Evolutionary conservation across 2,329 filamentous ascomycete species (phyloP).

Genomic region (Fusarium lyarnte): DNA sequence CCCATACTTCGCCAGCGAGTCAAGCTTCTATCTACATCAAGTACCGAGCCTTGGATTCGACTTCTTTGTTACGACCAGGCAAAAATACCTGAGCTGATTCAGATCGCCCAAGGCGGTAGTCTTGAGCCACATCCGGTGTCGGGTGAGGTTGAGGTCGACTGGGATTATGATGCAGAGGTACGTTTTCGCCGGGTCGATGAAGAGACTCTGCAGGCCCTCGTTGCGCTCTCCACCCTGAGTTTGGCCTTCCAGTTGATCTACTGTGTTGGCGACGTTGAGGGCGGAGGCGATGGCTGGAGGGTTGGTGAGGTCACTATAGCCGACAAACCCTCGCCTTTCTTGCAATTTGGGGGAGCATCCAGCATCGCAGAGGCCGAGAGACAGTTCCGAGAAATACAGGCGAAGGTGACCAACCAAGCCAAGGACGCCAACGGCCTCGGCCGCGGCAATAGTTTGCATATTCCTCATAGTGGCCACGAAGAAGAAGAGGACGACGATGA

Average conservation of each 20-base stretch:
- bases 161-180: slow-evolving; percentile 69
- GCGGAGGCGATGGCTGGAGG: slow-evolving; percentile 72
- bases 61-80: slow-evolving; percentile 75
- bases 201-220: slow-evolving; percentile 77
- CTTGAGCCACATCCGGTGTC: slow-evolving; percentile 85
- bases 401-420: slow-evolving; percentile 26
- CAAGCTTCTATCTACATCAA: slow-evolving; percentile 69
- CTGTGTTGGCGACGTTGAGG: slow-evolving; percentile 72
- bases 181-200: slow-evolving; percentile 75
- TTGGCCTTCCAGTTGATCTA: slow-evolving; percentile 75
- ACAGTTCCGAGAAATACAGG: slow-evolving; percentile 53
- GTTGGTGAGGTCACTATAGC: slow-evolving; percentile 74
- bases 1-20: slow-evolving; percentile 74
- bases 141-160: slow-evolving; percentile 80
- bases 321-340: slow-evolving; percentile 67
- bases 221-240: slow-evolving; percentile 68
- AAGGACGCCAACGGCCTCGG: slow-evolving; percentile 20
- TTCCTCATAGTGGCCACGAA: slow-evolving; percentile 24
- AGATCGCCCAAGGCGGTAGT: slow-evolving; percentile 68
- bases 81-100: slow-evolving; percentile 66
- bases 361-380: slow-evolving; percentile 70
- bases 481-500: slow-evolving; percentile 77
- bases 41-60: slow-evolving; percentile 75
- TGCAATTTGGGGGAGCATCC: slow-evolving; percentile 59
- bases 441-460: slow-evolving; percentile 21